Conservation (phyloP, 2,329 filamentous ascomycete species). For the Aspergillus ruber region DNA sequence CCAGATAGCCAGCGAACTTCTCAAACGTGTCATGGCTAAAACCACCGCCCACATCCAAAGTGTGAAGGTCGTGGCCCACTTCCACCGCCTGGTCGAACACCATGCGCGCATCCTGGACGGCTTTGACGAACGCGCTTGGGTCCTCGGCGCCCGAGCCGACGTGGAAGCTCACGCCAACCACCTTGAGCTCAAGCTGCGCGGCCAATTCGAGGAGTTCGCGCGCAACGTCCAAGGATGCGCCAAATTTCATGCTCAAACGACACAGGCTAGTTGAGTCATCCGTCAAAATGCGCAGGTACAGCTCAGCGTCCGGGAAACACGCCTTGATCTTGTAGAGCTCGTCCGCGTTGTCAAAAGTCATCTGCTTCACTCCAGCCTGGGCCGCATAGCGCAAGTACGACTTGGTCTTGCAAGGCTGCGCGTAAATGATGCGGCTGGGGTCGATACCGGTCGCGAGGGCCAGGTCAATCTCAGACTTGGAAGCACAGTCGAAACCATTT, state of each 20-base stretch:
- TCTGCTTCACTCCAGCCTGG: slow-evolving; percentile 80
- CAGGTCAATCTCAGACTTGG: slow-evolving; percentile 93
- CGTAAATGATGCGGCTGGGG: slow-evolving; percentile 92
- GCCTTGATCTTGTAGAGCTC: slow-evolving; percentile 97
- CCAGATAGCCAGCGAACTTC: slow-evolving; percentile 74
- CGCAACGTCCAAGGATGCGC: slow-evolving; percentile 78
- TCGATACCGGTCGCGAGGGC: slow-evolving; percentile 76
- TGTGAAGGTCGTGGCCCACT: slow-evolving; percentile 74
- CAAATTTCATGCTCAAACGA: slow-evolving; percentile 95
- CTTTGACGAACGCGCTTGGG: slow-evolving; percentile 82
- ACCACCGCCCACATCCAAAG: slow-evolving; percentile 88
- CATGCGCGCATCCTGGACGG: slow-evolving; percentile 77
- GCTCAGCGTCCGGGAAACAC: slow-evolving; percentile 79
- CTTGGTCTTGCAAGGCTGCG: slow-evolving; percentile 98
- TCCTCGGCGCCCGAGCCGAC: slow-evolving; percentile 95
- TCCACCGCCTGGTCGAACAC: slow-evolving; percentile 80
- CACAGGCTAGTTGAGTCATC: slow-evolving; percentile 94
- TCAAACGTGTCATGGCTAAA: slow-evolving; percentile 91
- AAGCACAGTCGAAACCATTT: slow-evolving; percentile 96
- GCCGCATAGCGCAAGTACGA: slow-evolving; percentile 91
- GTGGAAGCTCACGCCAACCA: slow-evolving; percentile 95
- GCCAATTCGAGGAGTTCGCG: slow-evolving; percentile 71
- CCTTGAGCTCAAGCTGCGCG: slow-evolving; percentile 74
- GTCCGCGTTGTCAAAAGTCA: slow-evolving; percentile 98
- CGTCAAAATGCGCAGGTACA: slow-evolving; percentile 90